A percentile compares a stretch with the other conserved stretches of the same genome.
phyloP scores from a whole-genome alignment of 371 early-diverging fungal genomes.

The Basidiobolus meristosporus region DNA sequence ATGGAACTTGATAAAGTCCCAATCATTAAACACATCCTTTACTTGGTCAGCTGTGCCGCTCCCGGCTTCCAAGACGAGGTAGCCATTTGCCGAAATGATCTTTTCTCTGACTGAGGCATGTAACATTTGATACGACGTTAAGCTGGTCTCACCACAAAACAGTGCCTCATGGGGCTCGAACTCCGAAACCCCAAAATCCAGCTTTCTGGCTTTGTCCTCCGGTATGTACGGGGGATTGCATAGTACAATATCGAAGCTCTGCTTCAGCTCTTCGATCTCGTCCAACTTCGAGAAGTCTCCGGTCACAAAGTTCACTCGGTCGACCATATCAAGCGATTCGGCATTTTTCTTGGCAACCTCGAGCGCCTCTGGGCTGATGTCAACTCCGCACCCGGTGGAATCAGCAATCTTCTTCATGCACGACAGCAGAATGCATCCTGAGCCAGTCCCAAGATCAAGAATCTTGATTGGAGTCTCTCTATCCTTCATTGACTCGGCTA shows the following conservation, averaged over 20 bases:
- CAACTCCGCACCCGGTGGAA: background rate
- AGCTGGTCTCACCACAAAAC: too few species aligned
- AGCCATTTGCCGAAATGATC: too few species aligned
- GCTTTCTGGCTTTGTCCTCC: background rate
- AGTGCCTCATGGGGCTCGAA: background rate
- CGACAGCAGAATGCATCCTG: background rate
- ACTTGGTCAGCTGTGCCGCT: too few species aligned
- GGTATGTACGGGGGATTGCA: background rate
- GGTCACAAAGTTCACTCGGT: too few species aligned
- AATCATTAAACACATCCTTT: too few species aligned
- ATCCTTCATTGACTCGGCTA: background rate
- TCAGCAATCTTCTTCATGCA: background rate
- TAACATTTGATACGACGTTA: too few species aligned
- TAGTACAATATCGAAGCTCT: conserved; percentile 1
- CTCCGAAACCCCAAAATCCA: background rate
- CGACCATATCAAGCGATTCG: background rate
- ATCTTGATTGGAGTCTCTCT: background rate
- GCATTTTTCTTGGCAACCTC: background rate
- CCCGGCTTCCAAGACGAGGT: too few species aligned
- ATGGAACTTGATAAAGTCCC: too few species aligned
- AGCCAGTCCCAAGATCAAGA: background rate
- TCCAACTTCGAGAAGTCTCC: background rate
- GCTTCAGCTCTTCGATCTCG: too few species aligned
- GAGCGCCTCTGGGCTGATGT: background rate
- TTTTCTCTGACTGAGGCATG: too few species aligned